Evolutionary conservation across 495 filamentous ascomycete genomes (phyloP).

Genomic region (Xylaria cubensis): DNA sequence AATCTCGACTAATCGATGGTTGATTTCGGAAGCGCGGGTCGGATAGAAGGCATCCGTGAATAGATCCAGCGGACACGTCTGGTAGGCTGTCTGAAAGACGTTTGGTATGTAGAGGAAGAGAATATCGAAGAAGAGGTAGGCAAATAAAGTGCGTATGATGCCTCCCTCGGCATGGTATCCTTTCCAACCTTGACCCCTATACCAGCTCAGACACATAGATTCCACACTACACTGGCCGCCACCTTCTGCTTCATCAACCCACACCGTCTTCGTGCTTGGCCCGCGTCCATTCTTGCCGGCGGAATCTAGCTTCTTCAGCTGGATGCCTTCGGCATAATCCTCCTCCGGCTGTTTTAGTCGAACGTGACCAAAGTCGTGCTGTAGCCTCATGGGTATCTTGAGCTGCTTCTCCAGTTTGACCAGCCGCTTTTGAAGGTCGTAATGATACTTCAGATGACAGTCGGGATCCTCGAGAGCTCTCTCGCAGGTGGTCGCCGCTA

Average conservation of each 20-base stretch:
- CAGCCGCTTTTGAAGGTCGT: conserved; percentile 92
- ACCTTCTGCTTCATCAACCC: conserved; percentile 76
- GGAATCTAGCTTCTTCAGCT: conserved; percentile 65
- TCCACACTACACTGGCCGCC: conserved; percentile 81
- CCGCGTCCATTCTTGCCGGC: conserved; percentile 49
- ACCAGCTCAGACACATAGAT: conserved; percentile 89
- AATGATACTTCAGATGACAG: conserved; percentile 90
- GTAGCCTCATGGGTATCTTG: conserved; percentile 81
- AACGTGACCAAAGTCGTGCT: conserved; percentile 93
- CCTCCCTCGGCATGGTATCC: conserved; percentile 93
- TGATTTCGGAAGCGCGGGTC: conserved; percentile 83
- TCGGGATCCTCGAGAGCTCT: conserved; percentile 82
- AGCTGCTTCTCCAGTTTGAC: conserved; percentile 86
- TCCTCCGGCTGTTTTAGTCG: conserved; percentile 75
- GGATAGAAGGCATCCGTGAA: conserved; percentile 95
- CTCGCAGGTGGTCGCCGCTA: conserved; percentile 85
- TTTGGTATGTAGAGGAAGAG: conserved; percentile 94
- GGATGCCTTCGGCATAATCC: conserved; percentile 76
- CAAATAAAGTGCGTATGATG: conserved; percentile 88
- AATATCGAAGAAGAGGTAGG: conserved; percentile 90
- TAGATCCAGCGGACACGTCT: conserved; percentile 91
- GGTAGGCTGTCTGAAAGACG: conserved; percentile 94
- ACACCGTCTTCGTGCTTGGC: conserved; percentile 78
- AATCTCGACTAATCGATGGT: conserved; percentile 84
- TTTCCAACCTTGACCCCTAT: conserved; percentile 85